A percentile compares a stretch with the other conserved stretches of the same genome.
Conservation (phyloP, 306 rosid genomes). For the Cicer cuneatum region DNA sequence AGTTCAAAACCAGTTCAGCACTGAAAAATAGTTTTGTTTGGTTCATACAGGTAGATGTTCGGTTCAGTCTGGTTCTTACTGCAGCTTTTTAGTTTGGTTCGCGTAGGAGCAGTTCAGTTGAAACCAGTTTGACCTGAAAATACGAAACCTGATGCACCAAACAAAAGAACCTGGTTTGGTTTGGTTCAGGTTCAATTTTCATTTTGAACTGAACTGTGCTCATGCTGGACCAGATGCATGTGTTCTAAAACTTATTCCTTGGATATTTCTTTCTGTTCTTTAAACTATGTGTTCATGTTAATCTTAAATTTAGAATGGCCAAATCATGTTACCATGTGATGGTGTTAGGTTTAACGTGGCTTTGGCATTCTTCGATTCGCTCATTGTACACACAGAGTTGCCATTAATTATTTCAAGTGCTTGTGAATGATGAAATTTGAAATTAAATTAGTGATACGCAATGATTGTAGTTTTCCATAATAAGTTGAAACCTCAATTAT, state of each 20-base stretch:
- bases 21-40: too few relatives aligned
- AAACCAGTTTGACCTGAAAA: background rate
- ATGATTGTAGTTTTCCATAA: background rate
- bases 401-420: background rate
- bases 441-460: background rate
- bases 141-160: background rate
- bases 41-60: too few relatives aligned
- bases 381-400: background rate
- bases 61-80: background rate
- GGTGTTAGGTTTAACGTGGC: conserved; percentile 5
- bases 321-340: conserved; percentile 8
- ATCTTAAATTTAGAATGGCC: background rate
- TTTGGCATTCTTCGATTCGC: background rate
- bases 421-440: conserved; percentile 5
- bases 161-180: background rate
- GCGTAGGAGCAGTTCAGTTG: background rate
- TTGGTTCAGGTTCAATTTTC: background rate
- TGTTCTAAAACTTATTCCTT: background rate
- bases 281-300: background rate
- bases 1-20: background rate
- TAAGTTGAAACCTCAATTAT: background rate
- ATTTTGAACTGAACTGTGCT: background rate
- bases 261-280: background rate
- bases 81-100: background rate
- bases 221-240: background rate